These are phyloP conservation scores for Agastache rugosa DNA, from an alignment of 257 asterid species.

Conservation along the genomic window DNA sequence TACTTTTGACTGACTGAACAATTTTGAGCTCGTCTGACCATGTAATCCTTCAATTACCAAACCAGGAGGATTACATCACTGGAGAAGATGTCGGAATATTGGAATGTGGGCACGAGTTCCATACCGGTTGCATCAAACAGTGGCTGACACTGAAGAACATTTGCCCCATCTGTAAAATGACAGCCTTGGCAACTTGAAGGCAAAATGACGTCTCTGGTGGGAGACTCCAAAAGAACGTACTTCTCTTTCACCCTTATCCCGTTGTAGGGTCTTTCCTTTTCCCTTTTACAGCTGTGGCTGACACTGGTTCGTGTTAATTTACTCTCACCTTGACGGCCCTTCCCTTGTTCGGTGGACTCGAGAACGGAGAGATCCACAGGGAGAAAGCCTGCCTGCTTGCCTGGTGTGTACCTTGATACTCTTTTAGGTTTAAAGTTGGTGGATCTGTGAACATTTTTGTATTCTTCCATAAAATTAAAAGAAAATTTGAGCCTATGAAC, in stretches of 20 bases:
- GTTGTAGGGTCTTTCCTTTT: not conserved
- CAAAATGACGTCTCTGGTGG: not conserved
- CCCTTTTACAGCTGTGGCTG: conserved; percentile 9
- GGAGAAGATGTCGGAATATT: conserved; percentile 72
- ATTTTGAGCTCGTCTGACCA: too few relatives aligned
- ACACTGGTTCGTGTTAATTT: conserved; percentile 30
- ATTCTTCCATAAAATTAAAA: conserved; percentile 20
- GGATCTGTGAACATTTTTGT: conserved; percentile 35
- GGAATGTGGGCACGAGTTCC: conserved; percentile 89
- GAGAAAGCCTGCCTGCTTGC: conserved; percentile 28
- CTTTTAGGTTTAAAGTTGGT: conserved; percentile 18
- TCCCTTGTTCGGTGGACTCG: conserved; percentile 17
- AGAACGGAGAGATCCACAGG: conserved; percentile 27
- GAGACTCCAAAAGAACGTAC: not conserved
- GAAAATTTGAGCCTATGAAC: conserved; percentile 3
- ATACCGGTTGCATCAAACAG: conserved; percentile 74
- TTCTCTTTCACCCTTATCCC: too few relatives aligned
- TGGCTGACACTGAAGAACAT: conserved; percentile 82
- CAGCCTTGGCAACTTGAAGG: conserved; percentile 59
- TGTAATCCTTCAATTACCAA: not conserved
- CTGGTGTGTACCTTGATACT: conserved; percentile 28
- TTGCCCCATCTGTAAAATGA: conserved; percentile 86
- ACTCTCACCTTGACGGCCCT: conserved; percentile 6
- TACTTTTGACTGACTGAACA: too few relatives aligned
- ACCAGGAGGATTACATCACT: conserved; percentile 67